Evolutionary conservation across 225 moss, liverwort and hornwort species (phyloP).

Genomic region (Polytrichum formosum): DNA sequence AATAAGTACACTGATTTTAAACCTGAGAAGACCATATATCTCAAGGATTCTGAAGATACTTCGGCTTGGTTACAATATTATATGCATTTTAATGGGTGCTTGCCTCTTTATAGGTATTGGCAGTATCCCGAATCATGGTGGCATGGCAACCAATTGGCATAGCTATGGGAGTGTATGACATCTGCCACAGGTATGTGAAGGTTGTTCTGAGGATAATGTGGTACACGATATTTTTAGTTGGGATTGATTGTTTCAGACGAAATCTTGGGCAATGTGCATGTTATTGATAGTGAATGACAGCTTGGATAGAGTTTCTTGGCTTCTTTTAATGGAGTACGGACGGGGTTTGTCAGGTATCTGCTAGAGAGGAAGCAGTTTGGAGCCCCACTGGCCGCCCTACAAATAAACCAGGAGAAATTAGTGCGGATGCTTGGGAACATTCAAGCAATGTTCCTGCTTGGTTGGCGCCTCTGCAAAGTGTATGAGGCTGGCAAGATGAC

Average conservation of each 20-base stretch:
- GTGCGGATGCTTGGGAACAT: slow-evolving; percentile 94
- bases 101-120: slow-evolving; percentile 59
- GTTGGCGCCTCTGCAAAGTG: slow-evolving; percentile 96
- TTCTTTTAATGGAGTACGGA: too few relatives aligned
- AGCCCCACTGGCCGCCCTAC: slow-evolving; percentile 85
- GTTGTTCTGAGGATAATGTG: neutral
- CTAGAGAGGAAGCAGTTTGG: slow-evolving; percentile 91
- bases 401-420: slow-evolving; percentile 90
- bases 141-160: slow-evolving; percentile 99
- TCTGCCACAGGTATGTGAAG: slow-evolving; percentile 74
- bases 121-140: slow-evolving; percentile 89
- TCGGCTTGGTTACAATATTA: too few relatives aligned
- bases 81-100: too few relatives aligned
- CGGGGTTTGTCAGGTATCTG: slow-evolving; percentile 51
- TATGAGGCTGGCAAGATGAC: slow-evolving; percentile 97
- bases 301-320: too few relatives aligned
- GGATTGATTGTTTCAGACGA: too few relatives aligned
- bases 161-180: slow-evolving; percentile 92
- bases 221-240: too few relatives aligned
- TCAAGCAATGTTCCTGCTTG: slow-evolving; percentile 94
- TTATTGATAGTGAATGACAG: too few relatives aligned
- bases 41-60: too few relatives aligned
- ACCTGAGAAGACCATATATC: too few relatives aligned
- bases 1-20: too few relatives aligned
- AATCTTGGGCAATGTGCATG: too few relatives aligned